A percentile compares a stretch with the other conserved stretches of the same genome.
Evolutionary conservation across 352 stramenopile species (phyloP).

Genomic region (Phytophthora lateralis): DNA sequence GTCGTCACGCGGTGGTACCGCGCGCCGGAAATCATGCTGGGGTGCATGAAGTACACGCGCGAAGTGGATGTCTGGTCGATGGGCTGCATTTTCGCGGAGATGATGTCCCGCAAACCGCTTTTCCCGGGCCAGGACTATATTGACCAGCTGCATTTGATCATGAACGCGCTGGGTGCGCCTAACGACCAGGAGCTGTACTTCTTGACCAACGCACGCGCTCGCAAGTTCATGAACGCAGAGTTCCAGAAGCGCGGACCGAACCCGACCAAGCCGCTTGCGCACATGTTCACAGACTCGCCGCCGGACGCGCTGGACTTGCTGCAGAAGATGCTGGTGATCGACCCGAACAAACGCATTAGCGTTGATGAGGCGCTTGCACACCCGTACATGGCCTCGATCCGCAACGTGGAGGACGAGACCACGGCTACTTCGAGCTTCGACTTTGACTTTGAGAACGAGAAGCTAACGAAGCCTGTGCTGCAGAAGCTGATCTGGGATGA

Average conservation of each 20-base stretch:
- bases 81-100: slow-evolving; percentile 99
- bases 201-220: slow-evolving; percentile 91
- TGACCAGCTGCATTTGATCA: slow-evolving; percentile 97
- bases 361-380: slow-evolving; percentile 92
- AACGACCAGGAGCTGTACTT: slow-evolving; percentile 96
- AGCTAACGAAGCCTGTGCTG: slow-evolving; percentile 81
- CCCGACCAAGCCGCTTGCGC: slow-evolving; percentile 64
- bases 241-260: slow-evolving; percentile 73
- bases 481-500: slow-evolving; percentile 89
- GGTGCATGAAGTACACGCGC: slow-evolving; percentile 87
- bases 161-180: slow-evolving; percentile 95
- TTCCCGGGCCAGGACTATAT: slow-evolving; percentile 96
- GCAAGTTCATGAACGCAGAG: slow-evolving; percentile 88
- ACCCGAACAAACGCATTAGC: slow-evolving; percentile 90
- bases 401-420: slow-evolving; percentile 91
- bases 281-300: slow-evolving; percentile 76
- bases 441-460: slow-evolving; percentile 90
- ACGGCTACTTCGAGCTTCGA: slow-evolving; percentile 69
- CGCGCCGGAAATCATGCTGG: slow-evolving; percentile 83
- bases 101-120: slow-evolving; percentile 97
- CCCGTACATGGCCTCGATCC: slow-evolving; percentile 89
- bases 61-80: slow-evolving; percentile 96
- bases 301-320: slow-evolving; percentile 87
- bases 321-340: slow-evolving; percentile 92
- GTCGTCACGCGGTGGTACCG: slow-evolving; percentile 94